Evolutionary conservation across 2,329 filamentous ascomycete species (phyloP).

Genomic region (Zymoseptoria tritici): DNA sequence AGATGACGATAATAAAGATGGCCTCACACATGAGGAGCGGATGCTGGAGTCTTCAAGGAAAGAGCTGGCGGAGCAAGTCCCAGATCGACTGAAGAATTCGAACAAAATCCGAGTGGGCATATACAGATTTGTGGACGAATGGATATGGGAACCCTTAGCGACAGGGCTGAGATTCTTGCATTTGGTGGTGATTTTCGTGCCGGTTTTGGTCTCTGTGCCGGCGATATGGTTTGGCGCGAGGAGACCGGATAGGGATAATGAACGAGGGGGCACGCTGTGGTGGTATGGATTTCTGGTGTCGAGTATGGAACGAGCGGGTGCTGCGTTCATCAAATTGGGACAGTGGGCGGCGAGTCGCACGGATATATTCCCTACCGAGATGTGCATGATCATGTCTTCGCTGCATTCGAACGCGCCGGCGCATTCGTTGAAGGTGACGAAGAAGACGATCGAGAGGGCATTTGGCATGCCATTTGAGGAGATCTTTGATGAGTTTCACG

Average conservation of each 20-base stretch:
- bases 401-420: constrained; percentile 91
- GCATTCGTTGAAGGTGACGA: constrained; percentile 75
- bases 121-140: constrained; percentile 61
- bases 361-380: constrained; percentile 88
- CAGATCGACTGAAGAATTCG: constrained; percentile 54
- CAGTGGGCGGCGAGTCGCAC: constrained; percentile 97
- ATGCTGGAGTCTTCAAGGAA: constrained; percentile 78
- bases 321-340: constrained; percentile 96
- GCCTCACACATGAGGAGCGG: constrained; percentile 68
- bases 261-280: constrained; percentile 77
- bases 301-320: constrained; percentile 86
- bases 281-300: constrained; percentile 87
- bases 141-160: constrained; percentile 73
- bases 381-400: constrained; percentile 90
- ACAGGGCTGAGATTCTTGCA: constrained; percentile 85
- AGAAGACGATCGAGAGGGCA: constrained; percentile 68
- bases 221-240: constrained; percentile 69
- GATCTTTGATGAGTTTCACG: constrained; percentile 93
- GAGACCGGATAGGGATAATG: constrained; percentile 58
- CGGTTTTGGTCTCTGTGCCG: constrained; percentile 74
- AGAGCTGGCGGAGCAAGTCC: constrained; percentile 65
- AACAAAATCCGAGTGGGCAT: constrained; percentile 51
- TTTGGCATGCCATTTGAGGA: constrained; percentile 79
- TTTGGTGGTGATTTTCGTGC: constrained; percentile 80
- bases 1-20: constrained; percentile 39